These are phyloP conservation scores for Gastrolobium villosum DNA, from an alignment of 306 rosid species.

Conservation along the genomic window DNA sequence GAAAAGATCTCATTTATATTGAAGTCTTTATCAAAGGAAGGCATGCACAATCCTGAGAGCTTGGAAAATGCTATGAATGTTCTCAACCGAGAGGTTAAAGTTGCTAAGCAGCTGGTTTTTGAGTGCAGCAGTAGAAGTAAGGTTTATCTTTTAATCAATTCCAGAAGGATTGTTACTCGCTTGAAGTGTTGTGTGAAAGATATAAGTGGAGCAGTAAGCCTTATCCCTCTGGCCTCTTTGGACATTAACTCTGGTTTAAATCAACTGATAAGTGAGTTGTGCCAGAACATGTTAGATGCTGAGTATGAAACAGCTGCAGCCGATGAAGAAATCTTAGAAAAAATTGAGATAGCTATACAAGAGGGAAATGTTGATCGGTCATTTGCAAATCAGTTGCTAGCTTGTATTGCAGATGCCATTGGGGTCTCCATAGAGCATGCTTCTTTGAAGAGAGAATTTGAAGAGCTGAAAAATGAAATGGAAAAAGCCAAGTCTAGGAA, in stretches of 20 bases:
- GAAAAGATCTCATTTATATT: conserved; percentile 53
- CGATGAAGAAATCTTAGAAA: conserved; percentile 57
- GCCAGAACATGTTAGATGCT: conserved; percentile 58
- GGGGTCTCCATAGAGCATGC: conserved; percentile 58
- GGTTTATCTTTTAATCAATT: conserved; percentile 61
- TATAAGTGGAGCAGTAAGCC: conserved; percentile 57
- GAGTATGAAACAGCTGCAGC: conserved; percentile 50
- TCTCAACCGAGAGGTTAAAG: conserved; percentile 58
- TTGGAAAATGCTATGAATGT: conserved; percentile 49
- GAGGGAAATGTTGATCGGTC: conserved; percentile 49
- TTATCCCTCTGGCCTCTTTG: conserved; percentile 55
- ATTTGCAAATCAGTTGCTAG: conserved; percentile 50
- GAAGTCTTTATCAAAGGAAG: conserved; percentile 50
- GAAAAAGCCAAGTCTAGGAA: conserved; percentile 53
- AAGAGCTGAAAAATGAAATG: conserved; percentile 60
- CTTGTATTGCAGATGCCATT: conserved; percentile 54
- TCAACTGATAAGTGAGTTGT: conserved; percentile 50
- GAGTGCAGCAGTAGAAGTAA: conserved; percentile 63
- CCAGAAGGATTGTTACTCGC: conserved; percentile 55
- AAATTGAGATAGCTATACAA: conserved; percentile 60
- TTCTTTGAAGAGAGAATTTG: conserved; percentile 56
- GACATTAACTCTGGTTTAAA: conserved; percentile 51
- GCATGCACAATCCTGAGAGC: conserved; percentile 46
- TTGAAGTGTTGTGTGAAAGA: conserved; percentile 56
- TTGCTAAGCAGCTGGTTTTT: conserved; percentile 55